Conservation (phyloP, 305 asterid genomes). For the Fraxinus nigra region DNA sequence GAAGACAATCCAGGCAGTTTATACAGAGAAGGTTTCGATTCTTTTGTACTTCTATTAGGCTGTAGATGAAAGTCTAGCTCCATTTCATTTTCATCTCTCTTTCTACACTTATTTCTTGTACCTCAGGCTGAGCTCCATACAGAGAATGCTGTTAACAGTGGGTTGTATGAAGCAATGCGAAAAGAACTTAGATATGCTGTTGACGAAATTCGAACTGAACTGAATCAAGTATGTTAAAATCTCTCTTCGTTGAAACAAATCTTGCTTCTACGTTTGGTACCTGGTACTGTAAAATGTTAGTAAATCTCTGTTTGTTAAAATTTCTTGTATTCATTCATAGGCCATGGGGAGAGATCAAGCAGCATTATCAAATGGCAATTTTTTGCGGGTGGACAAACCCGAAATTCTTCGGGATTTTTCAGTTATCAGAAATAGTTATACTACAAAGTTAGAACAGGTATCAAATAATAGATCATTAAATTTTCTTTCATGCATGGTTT, state of each 20-base stretch:
- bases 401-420: conserved; percentile 24
- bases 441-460: conserved; percentile 62
- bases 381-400: conserved; percentile 38
- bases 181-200: conserved; percentile 86
- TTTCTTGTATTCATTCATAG: conserved; percentile 35
- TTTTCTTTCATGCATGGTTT: not conserved
- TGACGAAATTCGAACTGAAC: conserved; percentile 70
- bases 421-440: conserved; percentile 39
- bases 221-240: conserved; percentile 60
- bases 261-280: conserved; percentile 2
- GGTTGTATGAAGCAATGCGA: conserved; percentile 68
- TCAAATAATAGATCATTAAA: not conserved
- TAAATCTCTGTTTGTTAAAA: conserved; percentile 6
- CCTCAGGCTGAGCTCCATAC: conserved; percentile 59
- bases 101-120: conserved; percentile 2
- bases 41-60: conserved; percentile 2
- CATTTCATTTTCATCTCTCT: conserved; percentile 5
- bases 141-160: conserved; percentile 50
- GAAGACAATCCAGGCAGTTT: conserved; percentile 73
- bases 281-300: not conserved
- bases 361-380: conserved; percentile 27
- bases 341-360: conserved; percentile 43
- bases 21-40: conserved; percentile 66
- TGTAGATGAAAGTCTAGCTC: not conserved
- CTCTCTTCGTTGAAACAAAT: conserved; percentile 21